These are phyloP conservation scores for Linnemannia hyalina DNA, from an alignment of 192 early-diverging fungal species.

Conservation along the genomic window DNA sequence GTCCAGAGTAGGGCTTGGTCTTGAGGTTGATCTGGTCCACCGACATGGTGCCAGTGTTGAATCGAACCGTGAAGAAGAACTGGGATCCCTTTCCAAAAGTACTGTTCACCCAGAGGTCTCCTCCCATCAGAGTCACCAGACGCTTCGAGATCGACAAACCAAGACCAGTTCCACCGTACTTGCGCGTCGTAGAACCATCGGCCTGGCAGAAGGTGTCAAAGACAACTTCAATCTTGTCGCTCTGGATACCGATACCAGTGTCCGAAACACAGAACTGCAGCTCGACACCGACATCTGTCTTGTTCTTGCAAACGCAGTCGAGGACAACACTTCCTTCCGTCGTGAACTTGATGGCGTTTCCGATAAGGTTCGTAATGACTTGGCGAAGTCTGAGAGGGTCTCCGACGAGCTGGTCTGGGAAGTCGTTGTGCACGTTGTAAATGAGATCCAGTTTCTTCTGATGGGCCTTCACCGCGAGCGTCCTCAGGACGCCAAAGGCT, in stretches of 20 bases:
- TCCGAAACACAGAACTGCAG: constrained; percentile 81
- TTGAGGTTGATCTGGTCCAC: constrained; percentile 60
- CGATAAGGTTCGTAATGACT: constrained; percentile 85
- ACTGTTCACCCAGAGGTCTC: constrained; percentile 83
- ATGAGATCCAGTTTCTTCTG: constrained; percentile 81
- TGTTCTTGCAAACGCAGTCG: constrained; percentile 58
- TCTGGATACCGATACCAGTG: constrained; percentile 88
- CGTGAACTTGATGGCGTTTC: constrained; percentile 92
- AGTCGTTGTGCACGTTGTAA: constrained; percentile 74
- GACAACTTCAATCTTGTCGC: constrained; percentile 79
- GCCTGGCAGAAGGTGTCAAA: constrained; percentile 90
- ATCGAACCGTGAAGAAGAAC: constrained; percentile 81
- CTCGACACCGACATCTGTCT: constrained; percentile 59
- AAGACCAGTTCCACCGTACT: constrained; percentile 90
- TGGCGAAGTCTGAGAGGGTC: constrained; percentile 83
- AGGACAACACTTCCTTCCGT: constrained; percentile 78
- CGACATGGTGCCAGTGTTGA: constrained; percentile 58
- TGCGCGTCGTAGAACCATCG: constrained; percentile 84
- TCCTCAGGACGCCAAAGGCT: constrained; percentile 78
- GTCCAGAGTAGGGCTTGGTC: constrained; percentile 71
- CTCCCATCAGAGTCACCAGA: constrained; percentile 82
- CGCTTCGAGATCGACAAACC: constrained; percentile 88
- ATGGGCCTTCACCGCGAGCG: constrained; percentile 77
- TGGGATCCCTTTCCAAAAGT: constrained; percentile 79
- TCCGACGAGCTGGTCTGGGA: constrained; percentile 79